Evolutionary conservation across 805 yeast species (phyloP).

Genomic region (Candida ovalis): DNA sequence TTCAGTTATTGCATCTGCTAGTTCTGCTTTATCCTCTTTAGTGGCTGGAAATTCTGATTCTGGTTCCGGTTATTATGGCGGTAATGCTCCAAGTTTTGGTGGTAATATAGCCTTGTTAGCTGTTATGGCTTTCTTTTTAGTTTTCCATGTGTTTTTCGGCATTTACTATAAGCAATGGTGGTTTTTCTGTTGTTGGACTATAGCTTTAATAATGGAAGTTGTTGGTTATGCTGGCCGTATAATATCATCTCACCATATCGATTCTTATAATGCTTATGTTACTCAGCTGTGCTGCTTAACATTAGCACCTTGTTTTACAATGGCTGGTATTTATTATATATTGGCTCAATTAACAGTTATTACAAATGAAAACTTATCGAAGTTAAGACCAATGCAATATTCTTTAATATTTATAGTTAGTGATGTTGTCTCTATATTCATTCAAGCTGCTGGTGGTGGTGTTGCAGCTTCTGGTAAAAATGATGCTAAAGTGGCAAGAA

Average conservation of each 20-base stretch:
- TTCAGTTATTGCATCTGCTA: constrained; percentile 8
- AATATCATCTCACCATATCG: constrained; percentile 34
- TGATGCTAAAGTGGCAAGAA: constrained; percentile 19
- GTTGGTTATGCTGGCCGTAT: constrained; percentile 62
- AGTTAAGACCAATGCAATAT: constrained; percentile 47
- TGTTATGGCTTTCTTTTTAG: constrained; percentile 44
- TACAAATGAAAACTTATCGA: constrained; percentile 49
- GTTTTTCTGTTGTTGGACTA: constrained; percentile 51
- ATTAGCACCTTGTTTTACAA: constrained; percentile 69
- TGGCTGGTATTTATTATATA: constrained; percentile 72
- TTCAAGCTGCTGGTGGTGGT: constrained; percentile 74
- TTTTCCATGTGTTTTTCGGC: constrained; percentile 38
- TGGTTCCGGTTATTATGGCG: constrained; percentile 26
- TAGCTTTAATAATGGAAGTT: constrained; percentile 56
- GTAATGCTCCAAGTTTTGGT: constrained; percentile 42
- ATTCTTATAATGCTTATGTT: constrained; percentile 38
- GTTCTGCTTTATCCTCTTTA: constrained; percentile 5
- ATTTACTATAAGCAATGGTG: constrained; percentile 51
- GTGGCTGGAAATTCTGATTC: background rate
- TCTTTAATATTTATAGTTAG: constrained; percentile 57
- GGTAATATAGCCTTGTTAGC: constrained; percentile 54
- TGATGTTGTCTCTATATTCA: constrained; percentile 54
- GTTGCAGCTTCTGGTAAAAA: constrained; percentile 45
- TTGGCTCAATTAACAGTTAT: constrained; percentile 59
- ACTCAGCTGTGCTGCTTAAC: constrained; percentile 63